A percentile compares a stretch with the other conserved stretches of the same genome.
phyloP scores from a whole-genome alignment of 2,329 filamentous ascomycete genomes.

The Tolypocladium amazonense region DNA sequence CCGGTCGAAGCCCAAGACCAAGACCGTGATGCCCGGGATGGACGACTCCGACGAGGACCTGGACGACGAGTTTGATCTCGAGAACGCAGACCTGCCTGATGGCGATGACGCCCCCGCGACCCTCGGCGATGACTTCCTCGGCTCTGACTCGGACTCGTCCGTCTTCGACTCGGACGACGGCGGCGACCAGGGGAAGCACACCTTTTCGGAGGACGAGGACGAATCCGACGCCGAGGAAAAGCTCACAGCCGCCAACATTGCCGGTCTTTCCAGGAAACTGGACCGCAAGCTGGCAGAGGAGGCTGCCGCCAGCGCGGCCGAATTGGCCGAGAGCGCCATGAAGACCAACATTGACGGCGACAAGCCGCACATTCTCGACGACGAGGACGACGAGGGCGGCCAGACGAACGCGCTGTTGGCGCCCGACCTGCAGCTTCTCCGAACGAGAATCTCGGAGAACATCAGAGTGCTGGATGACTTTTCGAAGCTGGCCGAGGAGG shows the following conservation, averaged over 20 bases:
- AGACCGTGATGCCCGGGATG: slow-evolving; percentile 25
- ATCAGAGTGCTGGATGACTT: slow-evolving; percentile 88
- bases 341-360: slow-evolving; percentile 90
- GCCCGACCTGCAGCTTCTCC: slow-evolving; percentile 80
- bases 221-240: slow-evolving; percentile 81
- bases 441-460: slow-evolving; percentile 84
- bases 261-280: slow-evolving; percentile 75
- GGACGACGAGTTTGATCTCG: slow-evolving; percentile 30
- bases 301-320: slow-evolving; percentile 71
- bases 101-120: slow-evolving; percentile 22
- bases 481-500: slow-evolving; percentile 66
- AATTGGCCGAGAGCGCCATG: slow-evolving; percentile 73
- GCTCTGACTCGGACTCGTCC: slow-evolving; percentile 43
- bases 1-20: slow-evolving; percentile 17
- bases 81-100: slow-evolving; percentile 28
- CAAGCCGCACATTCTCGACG: slow-evolving; percentile 55
- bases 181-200: slow-evolving; percentile 38
- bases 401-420: slow-evolving; percentile 59
- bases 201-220: slow-evolving; percentile 94
- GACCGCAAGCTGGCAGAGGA: slow-evolving; percentile 69
- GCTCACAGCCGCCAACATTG: slow-evolving; percentile 92
- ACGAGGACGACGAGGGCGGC: slow-evolving; percentile 46
- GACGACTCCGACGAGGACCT: slow-evolving; percentile 31
- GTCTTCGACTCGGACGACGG: slow-evolving; percentile 64
- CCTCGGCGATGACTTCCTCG: slow-evolving; percentile 50